Conservation (phyloP, 1,139 yeast species). For the Suhomyces choctaworum region DNA sequence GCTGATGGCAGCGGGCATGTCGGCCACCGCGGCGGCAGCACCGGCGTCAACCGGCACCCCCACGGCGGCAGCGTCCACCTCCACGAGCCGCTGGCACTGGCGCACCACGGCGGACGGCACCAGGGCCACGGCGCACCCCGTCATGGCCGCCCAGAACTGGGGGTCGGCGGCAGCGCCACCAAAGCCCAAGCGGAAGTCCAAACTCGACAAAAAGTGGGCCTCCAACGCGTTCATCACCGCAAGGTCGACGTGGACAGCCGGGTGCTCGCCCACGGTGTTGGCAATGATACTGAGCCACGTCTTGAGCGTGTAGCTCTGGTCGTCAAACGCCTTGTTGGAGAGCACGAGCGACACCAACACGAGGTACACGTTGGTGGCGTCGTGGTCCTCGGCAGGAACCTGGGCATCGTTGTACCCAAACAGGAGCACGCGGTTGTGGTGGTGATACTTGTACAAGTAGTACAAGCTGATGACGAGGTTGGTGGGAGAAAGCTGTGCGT, state of each 20-base stretch:
- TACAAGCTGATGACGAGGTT: conserved; percentile 35
- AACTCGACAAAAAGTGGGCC: conserved; percentile 29
- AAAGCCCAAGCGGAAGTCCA: conserved; percentile 33
- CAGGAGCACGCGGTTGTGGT: conserved; percentile 14
- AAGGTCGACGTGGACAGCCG: conserved; percentile 18
- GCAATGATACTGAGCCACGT: conserved; percentile 43
- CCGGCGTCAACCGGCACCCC: too few relatives aligned
- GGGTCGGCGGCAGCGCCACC: conserved; percentile 23
- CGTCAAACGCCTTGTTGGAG: conserved; percentile 51
- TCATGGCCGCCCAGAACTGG: conserved; percentile 27
- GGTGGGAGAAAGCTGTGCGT: conserved; percentile 32
- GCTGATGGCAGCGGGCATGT: conserved; percentile 2
- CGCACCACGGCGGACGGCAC: conserved; percentile 24
- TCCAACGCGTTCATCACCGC: conserved; percentile 31
- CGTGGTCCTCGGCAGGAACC: conserved; percentile 9
- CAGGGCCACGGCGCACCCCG: conserved; percentile 9
- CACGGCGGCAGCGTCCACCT: conserved; percentile 1
- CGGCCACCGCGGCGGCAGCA: background rate
- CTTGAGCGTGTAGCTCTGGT: conserved; percentile 52
- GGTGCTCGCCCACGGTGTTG: conserved; percentile 15
- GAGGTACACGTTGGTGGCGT: conserved; percentile 26
- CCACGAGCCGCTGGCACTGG: conserved; percentile 12
- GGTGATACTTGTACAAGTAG: conserved; percentile 30
- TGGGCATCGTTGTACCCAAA: conserved; percentile 8
- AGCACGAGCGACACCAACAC: conserved; percentile 40